Evolutionary conservation across 23 red algal species (phyloP).

Genomic region (Gracilaria vermiculophylla): DNA sequence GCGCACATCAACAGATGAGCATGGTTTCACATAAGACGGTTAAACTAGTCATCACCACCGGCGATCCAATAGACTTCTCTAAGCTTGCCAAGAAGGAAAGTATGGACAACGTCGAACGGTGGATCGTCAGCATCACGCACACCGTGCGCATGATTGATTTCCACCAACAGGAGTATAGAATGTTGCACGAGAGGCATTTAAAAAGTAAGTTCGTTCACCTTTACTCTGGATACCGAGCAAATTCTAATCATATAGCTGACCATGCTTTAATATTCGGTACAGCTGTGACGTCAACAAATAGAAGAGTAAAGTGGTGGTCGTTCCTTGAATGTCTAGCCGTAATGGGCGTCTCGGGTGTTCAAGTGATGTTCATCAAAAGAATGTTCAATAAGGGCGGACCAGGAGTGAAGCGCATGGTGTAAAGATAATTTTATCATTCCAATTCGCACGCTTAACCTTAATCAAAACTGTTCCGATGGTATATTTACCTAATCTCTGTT

Average conservation of each 20-base stretch:
- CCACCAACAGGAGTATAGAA: slow-evolving; percentile 80
- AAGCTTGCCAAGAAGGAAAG: slow-evolving; percentile 77
- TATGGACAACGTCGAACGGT: slow-evolving; percentile 77
- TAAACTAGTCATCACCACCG: slow-evolving; percentile 65
- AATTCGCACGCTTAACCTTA: slow-evolving; percentile 7
- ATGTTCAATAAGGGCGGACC: slow-evolving; percentile 72
- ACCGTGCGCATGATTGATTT: slow-evolving; percentile 86
- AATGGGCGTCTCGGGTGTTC: slow-evolving; percentile 64
- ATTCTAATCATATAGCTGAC: background rate
- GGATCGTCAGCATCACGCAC: slow-evolving; percentile 78
- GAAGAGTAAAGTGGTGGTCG: slow-evolving; percentile 78
- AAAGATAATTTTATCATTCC: slow-evolving; percentile 33
- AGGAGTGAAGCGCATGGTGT: slow-evolving; percentile 76
- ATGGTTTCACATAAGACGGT: slow-evolving; percentile 85
- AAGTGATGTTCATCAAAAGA: slow-evolving; percentile 83
- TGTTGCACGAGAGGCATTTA: slow-evolving; percentile 78
- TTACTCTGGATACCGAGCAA: background rate
- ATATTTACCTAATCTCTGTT: background rate
- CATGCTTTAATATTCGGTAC: background rate
- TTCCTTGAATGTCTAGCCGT: slow-evolving; percentile 77
- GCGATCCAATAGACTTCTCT: slow-evolving; percentile 73
- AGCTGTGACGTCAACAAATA: slow-evolving; percentile 76
- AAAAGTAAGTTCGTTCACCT: slow-evolving; percentile 45
- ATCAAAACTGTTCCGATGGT: background rate
- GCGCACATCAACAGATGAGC: slow-evolving; percentile 49